These are phyloP conservation scores for Yamadazyma diospyri DNA, from an alignment of 1,139 yeast species.

Conservation along the genomic window DNA sequence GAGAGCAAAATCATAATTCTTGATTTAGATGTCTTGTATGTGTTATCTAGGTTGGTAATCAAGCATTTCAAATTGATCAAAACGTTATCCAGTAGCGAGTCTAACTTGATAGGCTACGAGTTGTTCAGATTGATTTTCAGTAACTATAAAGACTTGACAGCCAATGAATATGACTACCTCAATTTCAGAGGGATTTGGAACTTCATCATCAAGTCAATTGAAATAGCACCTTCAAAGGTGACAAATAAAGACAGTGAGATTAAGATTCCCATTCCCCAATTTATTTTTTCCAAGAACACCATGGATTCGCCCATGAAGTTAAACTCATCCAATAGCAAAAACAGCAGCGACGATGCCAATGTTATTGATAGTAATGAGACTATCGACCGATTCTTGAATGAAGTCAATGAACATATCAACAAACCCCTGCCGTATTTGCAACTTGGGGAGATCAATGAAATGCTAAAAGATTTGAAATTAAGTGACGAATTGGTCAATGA, in stretches of 20 bases:
- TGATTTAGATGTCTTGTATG: constrained; percentile 40
- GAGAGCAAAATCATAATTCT: constrained; percentile 41
- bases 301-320: constrained; percentile 37
- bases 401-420: constrained; percentile 22
- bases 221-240: constrained; percentile 14
- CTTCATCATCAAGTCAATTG: constrained; percentile 32
- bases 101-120: constrained; percentile 31
- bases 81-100: constrained; percentile 29
- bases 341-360: constrained; percentile 11
- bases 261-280: constrained; percentile 13
- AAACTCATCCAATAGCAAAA: constrained; percentile 17
- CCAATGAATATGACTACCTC: constrained; percentile 32
- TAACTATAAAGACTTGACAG: constrained; percentile 33
- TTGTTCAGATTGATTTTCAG: constrained; percentile 31
- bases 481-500: constrained; percentile 8
- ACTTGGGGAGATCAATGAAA: constrained; percentile 19
- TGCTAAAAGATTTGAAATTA: constrained; percentile 12
- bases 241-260: constrained; percentile 4
- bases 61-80: constrained; percentile 38
- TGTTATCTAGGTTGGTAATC: constrained; percentile 31
- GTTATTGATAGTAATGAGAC: constrained; percentile 21
- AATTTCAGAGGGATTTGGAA: constrained; percentile 35
- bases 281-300: constrained; percentile 23
- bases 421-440: constrained; percentile 12
- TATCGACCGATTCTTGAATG: constrained; percentile 25